Conservation (phyloP, 2,329 filamentous ascomycete genomes). For the Sclerotinia spermophila region DNA sequence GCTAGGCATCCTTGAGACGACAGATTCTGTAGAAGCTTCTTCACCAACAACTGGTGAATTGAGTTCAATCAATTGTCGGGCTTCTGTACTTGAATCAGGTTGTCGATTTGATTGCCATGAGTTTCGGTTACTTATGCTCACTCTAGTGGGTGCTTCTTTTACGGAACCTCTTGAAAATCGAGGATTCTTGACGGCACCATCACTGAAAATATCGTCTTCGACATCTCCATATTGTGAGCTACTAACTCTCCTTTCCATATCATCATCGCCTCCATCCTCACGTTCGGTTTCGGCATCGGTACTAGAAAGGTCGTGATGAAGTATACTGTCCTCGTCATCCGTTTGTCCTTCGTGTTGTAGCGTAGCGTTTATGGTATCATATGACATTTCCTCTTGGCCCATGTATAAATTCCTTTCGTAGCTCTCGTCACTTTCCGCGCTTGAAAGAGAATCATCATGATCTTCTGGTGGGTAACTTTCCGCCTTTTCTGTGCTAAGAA, state of each 20-base stretch:
- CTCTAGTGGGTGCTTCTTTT: slow-evolving; percentile 24
- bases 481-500: slow-evolving; percentile 37
- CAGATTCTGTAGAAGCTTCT: slow-evolving; percentile 37
- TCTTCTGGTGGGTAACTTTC: slow-evolving; percentile 31
- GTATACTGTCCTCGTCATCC: slow-evolving; percentile 12
- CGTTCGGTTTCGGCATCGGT: slow-evolving; percentile 9
- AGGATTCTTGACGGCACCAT: slow-evolving; percentile 25
- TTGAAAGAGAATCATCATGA: slow-evolving; percentile 16
- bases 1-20: slow-evolving; percentile 45
- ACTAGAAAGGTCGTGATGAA: slow-evolving; percentile 12
- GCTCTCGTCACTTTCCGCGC: slow-evolving; percentile 31
- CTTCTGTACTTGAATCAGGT: slow-evolving; percentile 10
- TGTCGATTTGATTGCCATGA: slow-evolving; percentile 13
- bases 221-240: slow-evolving; percentile 37
- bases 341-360: slow-evolving; percentile 26
- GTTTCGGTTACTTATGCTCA: slow-evolving; percentile 2
- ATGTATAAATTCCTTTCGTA: slow-evolving; percentile 29
- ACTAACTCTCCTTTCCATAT: slow-evolving; percentile 29
- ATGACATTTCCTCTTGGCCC: slow-evolving; percentile 24
- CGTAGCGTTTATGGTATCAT: slow-evolving; percentile 22
- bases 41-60: slow-evolving; percentile 33
- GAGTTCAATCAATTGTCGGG: slow-evolving; percentile 28
- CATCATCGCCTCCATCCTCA: neutral
- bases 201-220: slow-evolving; percentile 38
- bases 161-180: slow-evolving; percentile 33